phyloP scores from a whole-genome alignment of 2,329 filamentous ascomycete genomes.

The Balansia obtecta region DNA sequence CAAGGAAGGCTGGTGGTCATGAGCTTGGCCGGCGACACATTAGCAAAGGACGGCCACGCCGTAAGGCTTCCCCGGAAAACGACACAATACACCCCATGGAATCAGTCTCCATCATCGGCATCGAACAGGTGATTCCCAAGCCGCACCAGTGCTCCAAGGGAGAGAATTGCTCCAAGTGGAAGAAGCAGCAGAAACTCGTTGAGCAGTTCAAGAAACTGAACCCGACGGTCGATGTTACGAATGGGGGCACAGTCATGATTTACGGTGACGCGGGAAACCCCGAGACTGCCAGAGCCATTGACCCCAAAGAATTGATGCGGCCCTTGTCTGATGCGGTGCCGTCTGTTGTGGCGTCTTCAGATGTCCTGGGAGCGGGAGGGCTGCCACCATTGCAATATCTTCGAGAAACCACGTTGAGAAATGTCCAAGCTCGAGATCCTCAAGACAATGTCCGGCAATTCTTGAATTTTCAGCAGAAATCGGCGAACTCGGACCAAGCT shows the following conservation, averaged over 20 bases:
- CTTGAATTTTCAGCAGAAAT: constrained; percentile 65
- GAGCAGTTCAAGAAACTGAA: constrained; percentile 64
- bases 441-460: constrained; percentile 92
- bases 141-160: constrained; percentile 77
- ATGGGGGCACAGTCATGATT: constrained; percentile 59
- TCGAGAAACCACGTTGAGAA: constrained; percentile 60
- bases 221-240: constrained; percentile 44
- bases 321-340: constrained; percentile 65
- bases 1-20: constrained; percentile 24
- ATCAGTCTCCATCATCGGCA: constrained; percentile 82
- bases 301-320: constrained; percentile 43
- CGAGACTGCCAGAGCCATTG: constrained; percentile 44
- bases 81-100: constrained; percentile 67
- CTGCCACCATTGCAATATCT: constrained; percentile 55
- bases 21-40: constrained; percentile 25
- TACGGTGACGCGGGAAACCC: constrained; percentile 71
- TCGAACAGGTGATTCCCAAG: constrained; percentile 79
- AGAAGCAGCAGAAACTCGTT: constrained; percentile 66
- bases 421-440: constrained; percentile 60
- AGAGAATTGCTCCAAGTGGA: constrained; percentile 72
- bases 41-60: constrained; percentile 26
- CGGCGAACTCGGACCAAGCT: constrained; percentile 37
- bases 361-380: constrained; percentile 62
- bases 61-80: constrained; percentile 34
- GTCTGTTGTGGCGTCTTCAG: constrained; percentile 83